Conservation (phyloP, 495 filamentous ascomycete genomes). For the Podospora anserina region DNA sequence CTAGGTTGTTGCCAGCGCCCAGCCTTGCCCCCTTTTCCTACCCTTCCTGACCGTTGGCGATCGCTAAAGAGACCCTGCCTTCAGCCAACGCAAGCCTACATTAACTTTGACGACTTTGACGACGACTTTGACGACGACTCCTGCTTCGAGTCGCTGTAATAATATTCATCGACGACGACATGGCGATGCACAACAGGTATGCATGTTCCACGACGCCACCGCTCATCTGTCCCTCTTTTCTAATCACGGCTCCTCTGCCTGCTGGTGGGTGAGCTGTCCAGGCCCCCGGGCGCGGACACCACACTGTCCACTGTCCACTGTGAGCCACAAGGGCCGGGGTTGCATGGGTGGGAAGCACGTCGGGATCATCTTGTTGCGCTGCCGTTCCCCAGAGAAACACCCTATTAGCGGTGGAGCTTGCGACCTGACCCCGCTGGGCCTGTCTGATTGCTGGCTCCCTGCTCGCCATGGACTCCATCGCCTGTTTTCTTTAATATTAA, state of each 20-base stretch:
- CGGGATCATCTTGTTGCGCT: slow-evolving; percentile 11
- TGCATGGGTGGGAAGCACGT: background rate
- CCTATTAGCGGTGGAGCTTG: slow-evolving; percentile 8
- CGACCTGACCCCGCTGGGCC: background rate
- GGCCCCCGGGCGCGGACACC: background rate
- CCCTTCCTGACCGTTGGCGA: background rate
- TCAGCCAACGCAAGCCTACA: background rate
- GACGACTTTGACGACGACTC: background rate
- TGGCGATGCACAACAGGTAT: slow-evolving; percentile 23
- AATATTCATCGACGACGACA: slow-evolving; percentile 7
- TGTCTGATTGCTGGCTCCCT: background rate
- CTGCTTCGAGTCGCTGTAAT: background rate
- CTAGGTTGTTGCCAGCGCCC: background rate
- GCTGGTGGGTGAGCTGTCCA: background rate
- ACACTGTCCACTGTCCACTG: background rate
- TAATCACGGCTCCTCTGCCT: background rate
- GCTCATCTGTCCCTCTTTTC: background rate
- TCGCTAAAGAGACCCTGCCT: background rate
- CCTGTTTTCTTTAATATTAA: slow-evolving; percentile 7
- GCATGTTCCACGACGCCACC: background rate
- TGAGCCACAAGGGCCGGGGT: background rate
- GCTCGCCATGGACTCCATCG: slow-evolving; percentile 6
- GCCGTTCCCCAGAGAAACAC: slow-evolving; percentile 8
- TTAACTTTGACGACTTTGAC: background rate
- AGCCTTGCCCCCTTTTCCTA: background rate